Evolutionary conservation across 768 basidiomycete genomes (phyloP), one percentile per base, ranked within the genome.

Genomic region (Amanita molliuscula): DNA sequence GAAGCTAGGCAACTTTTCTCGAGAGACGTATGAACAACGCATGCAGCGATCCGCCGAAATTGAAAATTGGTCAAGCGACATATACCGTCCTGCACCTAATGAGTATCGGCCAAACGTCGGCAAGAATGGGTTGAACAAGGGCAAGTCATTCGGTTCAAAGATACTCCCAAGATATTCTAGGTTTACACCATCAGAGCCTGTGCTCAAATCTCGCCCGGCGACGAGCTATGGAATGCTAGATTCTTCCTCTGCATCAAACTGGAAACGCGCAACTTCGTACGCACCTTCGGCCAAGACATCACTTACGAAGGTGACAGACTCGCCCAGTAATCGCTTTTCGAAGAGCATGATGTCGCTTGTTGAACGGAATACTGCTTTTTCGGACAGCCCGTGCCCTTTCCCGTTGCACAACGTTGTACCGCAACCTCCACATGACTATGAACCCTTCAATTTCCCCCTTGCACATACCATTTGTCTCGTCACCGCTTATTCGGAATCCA

Each of bases 401-500:
- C 95, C 95, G 2, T 75, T 97, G 31, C 67, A 75, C 53, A 84
- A 90, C 58, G 87, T 98, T 59, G 84, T 98, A 13, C 88, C 89
- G 1, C 96, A 99, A 61, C 96, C 96, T 8, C 76, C 92, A 23
- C 72, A 77, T 0, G 93, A 96, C 59, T 93, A 79, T 55, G 88
- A 97, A 63, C 96, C 96, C 0, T 97, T 95, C 77, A 88, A 90
- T 59, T 99, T 88, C 74, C 93, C 92, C 0, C 81, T 97, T 43
- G 86, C 81, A 0, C 91, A 98, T 65, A 84, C 89, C 4, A 94
- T 98, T 57, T 90, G 91, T 60, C 82, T 98, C 41, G 96, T 99
- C 54, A 99, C 96, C 1, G 96, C 96, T 1, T 99, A 99, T 65
- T 96, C 95, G 0, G 96, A 99, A 66, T 94, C 91, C 3, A 76